Evolutionary conservation across 2,329 filamentous ascomycete species (phyloP).

Genomic region (Neoscytalidium dimidiatum): DNA sequence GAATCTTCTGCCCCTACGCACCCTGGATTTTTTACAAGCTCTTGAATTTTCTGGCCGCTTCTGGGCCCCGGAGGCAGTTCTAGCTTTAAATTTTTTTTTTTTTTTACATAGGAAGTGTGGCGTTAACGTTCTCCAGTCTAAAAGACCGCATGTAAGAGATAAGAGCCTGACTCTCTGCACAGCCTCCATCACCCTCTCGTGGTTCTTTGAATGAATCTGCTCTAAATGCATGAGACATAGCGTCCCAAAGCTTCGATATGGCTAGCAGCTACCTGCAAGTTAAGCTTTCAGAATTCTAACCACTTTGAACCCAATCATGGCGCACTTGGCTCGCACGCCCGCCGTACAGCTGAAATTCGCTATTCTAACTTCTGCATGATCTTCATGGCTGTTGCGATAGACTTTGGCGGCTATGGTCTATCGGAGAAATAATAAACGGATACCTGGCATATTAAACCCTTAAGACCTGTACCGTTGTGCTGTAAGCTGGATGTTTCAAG

Average conservation of each 20-base stretch:
- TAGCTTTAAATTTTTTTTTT: not conserved
- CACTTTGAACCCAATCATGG: not conserved
- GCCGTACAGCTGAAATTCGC: not conserved
- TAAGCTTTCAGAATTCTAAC: not conserved
- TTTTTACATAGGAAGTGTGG: too few species aligned
- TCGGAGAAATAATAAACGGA: not conserved
- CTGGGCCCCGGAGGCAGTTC: too few species aligned
- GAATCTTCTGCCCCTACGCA: not conserved
- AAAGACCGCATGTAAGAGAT: not conserved
- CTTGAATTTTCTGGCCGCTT: not conserved
- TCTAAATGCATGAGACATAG: not conserved
- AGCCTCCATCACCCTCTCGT: too few species aligned
- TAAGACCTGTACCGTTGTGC: not conserved
- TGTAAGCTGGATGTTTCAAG: not conserved
- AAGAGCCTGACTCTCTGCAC: not conserved
- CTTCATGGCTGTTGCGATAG: not conserved
- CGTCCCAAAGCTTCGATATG: not conserved
- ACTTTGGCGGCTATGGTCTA: not conserved
- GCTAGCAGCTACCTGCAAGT: not conserved
- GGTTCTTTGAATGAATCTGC: too few species aligned
- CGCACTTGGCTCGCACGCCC: not conserved
- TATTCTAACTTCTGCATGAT: not conserved
- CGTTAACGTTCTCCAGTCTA: not conserved
- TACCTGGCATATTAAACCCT: not conserved
- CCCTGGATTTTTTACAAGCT: not conserved